A percentile compares a stretch with the other conserved stretches of the same genome.
phyloP scores from a whole-genome alignment of 2,329 filamentous ascomycete genomes.

The Stachybotrys chlorohalonatus region DNA sequence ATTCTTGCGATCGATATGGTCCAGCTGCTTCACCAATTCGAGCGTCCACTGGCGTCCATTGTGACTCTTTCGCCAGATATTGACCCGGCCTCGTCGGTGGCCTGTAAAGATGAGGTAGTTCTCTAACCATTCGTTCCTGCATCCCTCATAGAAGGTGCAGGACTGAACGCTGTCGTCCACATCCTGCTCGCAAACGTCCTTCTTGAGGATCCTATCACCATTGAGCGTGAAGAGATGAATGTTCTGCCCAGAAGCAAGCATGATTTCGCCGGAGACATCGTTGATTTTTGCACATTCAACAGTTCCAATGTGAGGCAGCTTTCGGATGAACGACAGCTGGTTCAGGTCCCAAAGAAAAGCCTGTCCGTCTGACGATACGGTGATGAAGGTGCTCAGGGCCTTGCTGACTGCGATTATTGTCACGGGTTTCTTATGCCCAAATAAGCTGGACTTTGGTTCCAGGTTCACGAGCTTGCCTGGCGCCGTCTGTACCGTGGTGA shows the following conservation, averaged over 20 bases:
- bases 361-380: slow-evolving; percentile 71
- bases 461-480: slow-evolving; percentile 67
- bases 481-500: slow-evolving; percentile 63
- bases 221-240: slow-evolving; percentile 82
- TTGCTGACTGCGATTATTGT: slow-evolving; percentile 76
- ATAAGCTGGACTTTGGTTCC: slow-evolving; percentile 68
- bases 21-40: slow-evolving; percentile 70
- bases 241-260: slow-evolving; percentile 69
- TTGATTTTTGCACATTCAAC: slow-evolving; percentile 77
- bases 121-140: slow-evolving; percentile 85
- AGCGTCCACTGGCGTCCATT: slow-evolving; percentile 60
- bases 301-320: slow-evolving; percentile 49
- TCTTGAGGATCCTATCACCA: slow-evolving; percentile 70
- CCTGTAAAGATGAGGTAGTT: slow-evolving; percentile 82
- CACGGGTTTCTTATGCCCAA: slow-evolving; percentile 81
- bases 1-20: slow-evolving; percentile 63
- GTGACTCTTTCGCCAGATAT: slow-evolving; percentile 57
- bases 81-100: slow-evolving; percentile 74
- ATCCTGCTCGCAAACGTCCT: slow-evolving; percentile 58
- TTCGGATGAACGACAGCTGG: slow-evolving; percentile 74
- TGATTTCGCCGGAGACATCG: slow-evolving; percentile 81
- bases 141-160: slow-evolving; percentile 88
- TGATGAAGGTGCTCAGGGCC: slow-evolving; percentile 81
- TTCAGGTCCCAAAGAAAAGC: slow-evolving; percentile 94
- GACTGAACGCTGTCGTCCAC: slow-evolving; percentile 69